A percentile compares a stretch with the other conserved stretches of the same genome.
These are phyloP conservation scores for Suillus clintonianus DNA, from an alignment of 768 basidiomycete genomes.

Conservation along the genomic window DNA sequence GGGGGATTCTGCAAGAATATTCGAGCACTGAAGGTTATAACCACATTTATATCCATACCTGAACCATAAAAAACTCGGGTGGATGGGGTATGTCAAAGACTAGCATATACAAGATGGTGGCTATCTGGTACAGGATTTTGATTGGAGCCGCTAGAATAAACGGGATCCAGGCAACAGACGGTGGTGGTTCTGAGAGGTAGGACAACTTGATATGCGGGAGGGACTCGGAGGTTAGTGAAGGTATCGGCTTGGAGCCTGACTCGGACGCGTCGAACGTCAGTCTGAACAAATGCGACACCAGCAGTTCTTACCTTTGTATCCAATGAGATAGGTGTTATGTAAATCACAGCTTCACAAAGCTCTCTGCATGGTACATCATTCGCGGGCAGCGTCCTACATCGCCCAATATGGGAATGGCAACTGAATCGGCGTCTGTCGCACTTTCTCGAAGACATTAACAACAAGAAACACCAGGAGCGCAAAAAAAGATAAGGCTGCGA, in stretches of 20 bases:
- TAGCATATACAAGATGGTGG: conserved; percentile 63
- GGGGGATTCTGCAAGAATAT: conserved; percentile 79
- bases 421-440: conserved; percentile 43
- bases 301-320: conserved; percentile 69
- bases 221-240: conserved; percentile 57
- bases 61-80: conserved; percentile 86
- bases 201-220: conserved; percentile 63
- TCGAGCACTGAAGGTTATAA: neutral
- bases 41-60: conserved; percentile 51
- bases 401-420: conserved; percentile 90
- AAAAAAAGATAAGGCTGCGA: conserved; percentile 9
- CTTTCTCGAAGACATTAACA: conserved; percentile 15
- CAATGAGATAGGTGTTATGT: conserved; percentile 80
- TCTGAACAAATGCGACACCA: neutral
- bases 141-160: conserved; percentile 76
- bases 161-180: conserved; percentile 52
- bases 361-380: conserved; percentile 99
- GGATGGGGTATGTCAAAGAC: conserved; percentile 61
- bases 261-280: conserved; percentile 15
- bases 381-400: conserved; percentile 95
- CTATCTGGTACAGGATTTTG: conserved; percentile 74
- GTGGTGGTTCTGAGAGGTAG: conserved; percentile 68
- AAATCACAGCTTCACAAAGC: conserved; percentile 81
- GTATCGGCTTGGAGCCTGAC: conserved; percentile 77
- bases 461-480: conserved; percentile 16